Base-by-base conservation (phyloP, 768 basidiomycete genomes). In the Lyophyllum semitale region DNA sequence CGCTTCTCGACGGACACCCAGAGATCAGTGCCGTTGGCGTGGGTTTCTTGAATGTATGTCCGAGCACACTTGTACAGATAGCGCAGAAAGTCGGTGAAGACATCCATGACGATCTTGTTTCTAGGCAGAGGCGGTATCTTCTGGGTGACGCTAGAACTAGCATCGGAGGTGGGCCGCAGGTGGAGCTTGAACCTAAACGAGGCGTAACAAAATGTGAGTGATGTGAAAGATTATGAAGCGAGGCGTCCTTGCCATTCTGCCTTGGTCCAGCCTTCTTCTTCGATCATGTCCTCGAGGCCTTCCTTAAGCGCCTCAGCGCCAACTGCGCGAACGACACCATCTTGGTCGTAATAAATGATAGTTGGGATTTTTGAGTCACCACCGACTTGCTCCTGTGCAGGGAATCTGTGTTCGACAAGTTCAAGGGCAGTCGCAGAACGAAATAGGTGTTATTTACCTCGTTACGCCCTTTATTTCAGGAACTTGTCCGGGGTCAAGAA, bases 291-390 rank as follows among this genome's bases (percentile, higher is more conserved):
- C 1, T 74, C 63, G 2, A 72, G 63, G 20, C 67, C 66, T 54
- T 77, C 79, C 35, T 68, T 66, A 12, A 66, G 56, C 1, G 80
- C 76, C 54, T 82, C 80, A 0, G 78, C 79, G 0, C 82, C 82
- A n/a, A 74, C 64, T 0, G 80, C 82, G 29, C 63, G 67, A 3
- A 76, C 68, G 1, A 23, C 49, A 2, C 78, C 80, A 2, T 60
- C 43, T 0, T 49, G 45, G 53, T 82, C 79, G 50, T 83, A 84
- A 57, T 77, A 81, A 25, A 81, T 47, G 18, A 77, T 63, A 0
- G 77, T 73, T 0, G 77, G 79, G 29, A 80, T 74, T 51, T 78
- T 84, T 8, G 71, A 74, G 32, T 76, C 75, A 0, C 77, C 77
- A 2, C 71, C 75, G 27, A 75, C 67, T 0, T 70, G 68, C 12